Conservation (phyloP, 768 basidiomycete species). For the Paxillus involutus region DNA sequence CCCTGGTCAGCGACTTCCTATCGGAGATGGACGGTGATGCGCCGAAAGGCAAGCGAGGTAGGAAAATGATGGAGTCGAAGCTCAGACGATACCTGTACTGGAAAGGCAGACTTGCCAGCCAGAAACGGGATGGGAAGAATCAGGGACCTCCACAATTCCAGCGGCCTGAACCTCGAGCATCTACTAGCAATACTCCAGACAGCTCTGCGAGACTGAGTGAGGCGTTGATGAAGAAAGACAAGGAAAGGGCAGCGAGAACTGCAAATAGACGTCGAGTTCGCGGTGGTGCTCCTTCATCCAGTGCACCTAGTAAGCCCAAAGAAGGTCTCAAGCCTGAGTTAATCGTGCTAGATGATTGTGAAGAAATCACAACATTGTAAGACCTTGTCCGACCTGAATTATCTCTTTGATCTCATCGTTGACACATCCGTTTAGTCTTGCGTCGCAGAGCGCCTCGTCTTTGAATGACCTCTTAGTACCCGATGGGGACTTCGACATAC, state of each 20-base stretch:
- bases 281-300: constrained; percentile 57
- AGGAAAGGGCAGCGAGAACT: constrained; percentile 53
- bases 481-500: constrained; percentile 22
- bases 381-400: constrained; percentile 22
- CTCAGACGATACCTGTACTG: constrained; percentile 76
- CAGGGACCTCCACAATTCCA: neutral
- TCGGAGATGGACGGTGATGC: constrained; percentile 56
- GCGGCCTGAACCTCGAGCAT: constrained; percentile 13
- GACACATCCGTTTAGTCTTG: constrained; percentile 11
- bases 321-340: constrained; percentile 7
- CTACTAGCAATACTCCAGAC: constrained; percentile 21
- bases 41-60: constrained; percentile 62
- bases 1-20: constrained; percentile 78
- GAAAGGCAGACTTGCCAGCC: constrained; percentile 53
- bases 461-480: constrained; percentile 13
- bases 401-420: neutral
- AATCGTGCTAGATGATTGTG: constrained; percentile 19
- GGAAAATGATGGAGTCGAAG: constrained; percentile 77
- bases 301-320: constrained; percentile 7
- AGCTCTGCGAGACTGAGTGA: constrained; percentile 52
- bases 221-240: constrained; percentile 77
- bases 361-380: constrained; percentile 60
- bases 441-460: constrained; percentile 14
- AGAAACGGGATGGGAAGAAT: constrained; percentile 23
- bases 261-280: constrained; percentile 72